These are phyloP conservation scores for Termitomyces sp. DNA, from an alignment of 768 basidiomycete species.

Conservation along the genomic window DNA sequence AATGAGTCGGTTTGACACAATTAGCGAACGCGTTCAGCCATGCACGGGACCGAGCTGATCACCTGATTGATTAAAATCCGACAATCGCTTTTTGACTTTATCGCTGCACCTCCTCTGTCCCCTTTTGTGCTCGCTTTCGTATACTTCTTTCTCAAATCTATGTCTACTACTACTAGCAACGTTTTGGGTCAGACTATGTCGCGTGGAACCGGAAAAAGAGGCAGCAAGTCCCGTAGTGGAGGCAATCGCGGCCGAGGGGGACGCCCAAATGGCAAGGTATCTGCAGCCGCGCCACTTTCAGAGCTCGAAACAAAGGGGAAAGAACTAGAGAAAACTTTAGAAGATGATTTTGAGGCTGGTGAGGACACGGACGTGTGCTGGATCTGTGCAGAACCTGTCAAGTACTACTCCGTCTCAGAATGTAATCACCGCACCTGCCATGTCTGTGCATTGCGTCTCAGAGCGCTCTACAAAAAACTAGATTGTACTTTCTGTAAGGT, in stretches of 20 bases:
- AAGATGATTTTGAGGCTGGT: slow-evolving; percentile 14
- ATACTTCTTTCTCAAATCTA: slow-evolving; percentile 44
- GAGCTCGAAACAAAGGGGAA: background rate
- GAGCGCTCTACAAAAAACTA: slow-evolving; percentile 89
- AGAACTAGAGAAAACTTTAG: background rate
- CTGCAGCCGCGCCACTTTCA: background rate
- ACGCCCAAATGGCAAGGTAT: slow-evolving; percentile 5
- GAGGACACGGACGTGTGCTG: slow-evolving; percentile 58
- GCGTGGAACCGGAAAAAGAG: slow-evolving; percentile 29
- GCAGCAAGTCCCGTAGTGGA: slow-evolving; percentile 10
- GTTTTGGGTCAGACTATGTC: slow-evolving; percentile 30
- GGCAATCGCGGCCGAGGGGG: slow-evolving; percentile 9
- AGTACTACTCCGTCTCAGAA: slow-evolving; percentile 80
- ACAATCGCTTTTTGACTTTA: background rate
- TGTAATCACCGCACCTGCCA: slow-evolving; percentile 97
- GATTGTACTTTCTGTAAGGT: slow-evolving; percentile 98
- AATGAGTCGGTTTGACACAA: too few species aligned
- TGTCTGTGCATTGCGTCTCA: slow-evolving; percentile 80
- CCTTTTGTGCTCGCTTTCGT: background rate
- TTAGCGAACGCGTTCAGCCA: too few species aligned
- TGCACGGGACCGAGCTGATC: too few species aligned
- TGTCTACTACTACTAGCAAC: background rate
- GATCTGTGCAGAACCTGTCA: slow-evolving; percentile 94
- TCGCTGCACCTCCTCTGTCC: background rate
- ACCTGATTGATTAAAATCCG: slow-evolving; percentile 4